Conservation (phyloP, 352 stramenopile genomes). For the Thalassiosira hispida region DNA sequence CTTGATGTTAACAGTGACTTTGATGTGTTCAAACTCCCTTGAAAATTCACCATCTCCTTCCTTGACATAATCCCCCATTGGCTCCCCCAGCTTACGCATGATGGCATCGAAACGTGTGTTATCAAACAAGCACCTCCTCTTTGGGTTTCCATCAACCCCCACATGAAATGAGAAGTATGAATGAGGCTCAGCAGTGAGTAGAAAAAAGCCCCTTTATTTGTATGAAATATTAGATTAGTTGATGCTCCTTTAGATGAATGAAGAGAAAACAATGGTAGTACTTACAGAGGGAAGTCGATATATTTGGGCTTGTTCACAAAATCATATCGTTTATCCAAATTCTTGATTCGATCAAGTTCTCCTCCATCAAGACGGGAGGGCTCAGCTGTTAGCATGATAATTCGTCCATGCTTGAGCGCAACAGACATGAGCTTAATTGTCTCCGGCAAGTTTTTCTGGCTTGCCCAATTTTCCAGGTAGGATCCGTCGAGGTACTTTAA, state of each 20-base stretch:
- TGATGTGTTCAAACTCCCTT: slow-evolving; percentile 45
- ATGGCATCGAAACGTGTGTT: slow-evolving; percentile 42
- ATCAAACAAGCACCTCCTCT: slow-evolving; percentile 18
- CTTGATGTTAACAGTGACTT: slow-evolving; percentile 38
- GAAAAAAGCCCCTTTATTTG: no score
- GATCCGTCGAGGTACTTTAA: slow-evolving; percentile 51
- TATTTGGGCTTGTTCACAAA: no score
- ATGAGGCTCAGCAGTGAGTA: no score
- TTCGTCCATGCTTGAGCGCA: neutral
- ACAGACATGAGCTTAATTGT: slow-evolving; percentile 22
- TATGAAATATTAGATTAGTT: no score
- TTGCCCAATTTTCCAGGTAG: slow-evolving; percentile 43
- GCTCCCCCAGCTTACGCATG: slow-evolving; percentile 39
- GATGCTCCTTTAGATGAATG: no score
- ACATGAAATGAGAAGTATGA: no score
- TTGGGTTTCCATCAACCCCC: slow-evolving; percentile 37
- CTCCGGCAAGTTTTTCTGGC: neutral
- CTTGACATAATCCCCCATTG: slow-evolving; percentile 29
- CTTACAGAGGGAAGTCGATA: no score
- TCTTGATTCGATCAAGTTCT: neutral
- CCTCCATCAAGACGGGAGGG: neutral
- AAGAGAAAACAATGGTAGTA: no score
- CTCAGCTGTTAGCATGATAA: slow-evolving; percentile 1
- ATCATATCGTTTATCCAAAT: neutral
- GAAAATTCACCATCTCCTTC: slow-evolving; percentile 27